Conservation (phyloP, 2,329 filamentous ascomycete genomes). For the Truncatella angustata region DNA sequence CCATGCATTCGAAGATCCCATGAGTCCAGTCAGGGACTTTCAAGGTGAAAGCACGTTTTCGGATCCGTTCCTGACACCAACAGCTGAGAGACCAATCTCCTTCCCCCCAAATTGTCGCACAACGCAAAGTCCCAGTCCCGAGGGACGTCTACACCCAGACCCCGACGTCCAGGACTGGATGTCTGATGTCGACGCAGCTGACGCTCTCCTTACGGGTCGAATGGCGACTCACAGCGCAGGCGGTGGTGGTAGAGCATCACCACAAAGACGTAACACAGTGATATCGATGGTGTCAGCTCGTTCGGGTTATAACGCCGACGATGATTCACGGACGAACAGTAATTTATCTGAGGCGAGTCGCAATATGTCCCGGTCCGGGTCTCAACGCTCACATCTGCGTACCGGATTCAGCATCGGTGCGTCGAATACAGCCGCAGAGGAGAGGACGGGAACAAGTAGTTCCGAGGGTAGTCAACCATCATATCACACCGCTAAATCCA, state of each 20-base stretch:
- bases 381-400: constrained; percentile 33
- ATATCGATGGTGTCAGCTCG: constrained; percentile 14
- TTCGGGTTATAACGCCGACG: constrained; percentile 34
- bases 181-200: constrained; percentile 52
- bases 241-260: constrained; percentile 14
- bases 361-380: constrained; percentile 40
- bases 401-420: constrained; percentile 32
- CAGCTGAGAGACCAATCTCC: constrained; percentile 20
- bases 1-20: constrained; percentile 25
- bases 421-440: constrained; percentile 23
- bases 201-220: constrained; percentile 46
- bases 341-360: constrained; percentile 55
- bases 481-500: constrained; percentile 55
- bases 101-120: constrained; percentile 31
- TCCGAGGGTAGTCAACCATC: constrained; percentile 30
- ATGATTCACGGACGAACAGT: constrained; percentile 54
- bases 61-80: constrained; percentile 52
- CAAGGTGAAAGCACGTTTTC: constrained; percentile 27
- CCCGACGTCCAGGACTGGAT: constrained; percentile 59
- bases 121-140: constrained; percentile 39
- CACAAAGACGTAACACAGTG: constrained; percentile 13
- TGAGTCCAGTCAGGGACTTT: constrained; percentile 19
- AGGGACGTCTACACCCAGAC: constrained; percentile 36
- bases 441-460: constrained; percentile 34
- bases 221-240: constrained; percentile 33